Conservation (phyloP, 371 early-diverging fungal genomes). For the Mucor irregularis region DNA sequence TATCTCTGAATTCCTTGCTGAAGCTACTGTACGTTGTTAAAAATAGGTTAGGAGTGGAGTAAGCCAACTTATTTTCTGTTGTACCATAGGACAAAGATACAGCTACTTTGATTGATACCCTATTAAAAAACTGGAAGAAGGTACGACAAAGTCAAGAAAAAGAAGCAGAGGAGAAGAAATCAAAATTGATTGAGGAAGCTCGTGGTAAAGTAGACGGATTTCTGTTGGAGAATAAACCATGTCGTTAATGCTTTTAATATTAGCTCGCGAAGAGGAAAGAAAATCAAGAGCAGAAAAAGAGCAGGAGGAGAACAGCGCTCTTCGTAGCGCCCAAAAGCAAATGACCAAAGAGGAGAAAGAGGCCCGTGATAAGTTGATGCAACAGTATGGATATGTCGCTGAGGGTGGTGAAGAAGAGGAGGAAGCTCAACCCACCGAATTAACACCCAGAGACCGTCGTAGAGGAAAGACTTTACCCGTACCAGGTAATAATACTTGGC, state of each 20-base stretch:
- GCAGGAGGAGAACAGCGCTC: constrained; percentile 13
- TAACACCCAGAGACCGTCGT: constrained; percentile 21
- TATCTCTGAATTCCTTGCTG: constrained; percentile 53
- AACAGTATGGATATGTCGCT: constrained; percentile 56
- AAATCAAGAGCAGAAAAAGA: constrained; percentile 21
- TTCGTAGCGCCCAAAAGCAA: constrained; percentile 27
- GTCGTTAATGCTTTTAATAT: too few species aligned
- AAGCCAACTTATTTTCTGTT: too few species aligned
- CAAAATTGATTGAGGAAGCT: constrained; percentile 35
- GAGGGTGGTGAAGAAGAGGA: constrained; percentile 44
- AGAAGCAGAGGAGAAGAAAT: constrained; percentile 38
- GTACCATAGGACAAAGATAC: constrained; percentile 49
- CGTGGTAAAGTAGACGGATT: constrained; percentile 30
- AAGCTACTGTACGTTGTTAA: constrained; percentile 49
- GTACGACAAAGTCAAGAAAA: constrained; percentile 36
- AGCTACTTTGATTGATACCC: constrained; percentile 31
- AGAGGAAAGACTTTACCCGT: constrained; percentile 41
- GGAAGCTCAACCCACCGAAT: constrained; percentile 13
- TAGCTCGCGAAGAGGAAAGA: constrained; percentile 35
- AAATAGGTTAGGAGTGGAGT: too few species aligned
- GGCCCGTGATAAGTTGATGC: constrained; percentile 51
- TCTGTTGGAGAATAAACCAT: too few species aligned
- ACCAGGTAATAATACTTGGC: constrained; percentile 15
- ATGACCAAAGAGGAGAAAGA: constrained; percentile 53
- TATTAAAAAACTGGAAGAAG: constrained; percentile 40